Base-by-base conservation (phyloP, 805 yeast species). In the Barnettozyma botsteinii region DNA sequence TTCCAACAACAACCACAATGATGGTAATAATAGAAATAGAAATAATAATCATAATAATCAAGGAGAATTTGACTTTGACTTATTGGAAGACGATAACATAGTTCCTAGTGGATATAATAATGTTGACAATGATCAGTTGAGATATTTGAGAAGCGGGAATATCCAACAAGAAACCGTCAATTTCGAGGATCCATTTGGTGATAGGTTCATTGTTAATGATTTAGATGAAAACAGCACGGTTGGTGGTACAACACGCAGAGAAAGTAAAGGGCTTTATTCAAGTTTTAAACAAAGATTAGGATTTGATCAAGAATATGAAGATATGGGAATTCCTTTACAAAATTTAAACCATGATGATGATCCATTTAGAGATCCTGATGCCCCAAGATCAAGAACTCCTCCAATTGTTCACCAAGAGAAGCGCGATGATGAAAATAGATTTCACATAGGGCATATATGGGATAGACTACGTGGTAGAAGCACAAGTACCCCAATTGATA, bases 391-490 rank as follows among this genome's bases (percentile, higher is more conserved):
- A 31, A 25, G 34, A 18, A 10, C 34, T 7, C 21, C 34, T 7
- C 34, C 34, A 27, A 27, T 48, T 13, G 51, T 55, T n/a, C n/a
- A n/a, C n/a, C n/a, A n/a, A 12, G 61, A 60, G 18, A 42, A 53
- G 9, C 55, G 51, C 28, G 61, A 54, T 8, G 52, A 49, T 30
- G 65, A 69, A 25, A 59, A 61, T 33, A 56, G 50, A 36, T 67
- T 66, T 38, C 61, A 67, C 42, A 61, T 69, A 8, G 62, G 65
- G 29, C 47, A 60, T 12, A 42, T 69, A 9, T 65, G 69, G 57
- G 57, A 64, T 35, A 63, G 50, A 40, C 52, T 62, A 29, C 55
- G 71, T 31, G 62, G 64, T 10, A 49, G 52, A n/a, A 48, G 43
- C 19, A 25, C 13, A 3, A 14, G 19, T 1, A 25, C 35, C 0